phyloP scores from a whole-genome alignment of 2,329 filamentous ascomycete species.

The Pseudocercospora macadamiae region DNA sequence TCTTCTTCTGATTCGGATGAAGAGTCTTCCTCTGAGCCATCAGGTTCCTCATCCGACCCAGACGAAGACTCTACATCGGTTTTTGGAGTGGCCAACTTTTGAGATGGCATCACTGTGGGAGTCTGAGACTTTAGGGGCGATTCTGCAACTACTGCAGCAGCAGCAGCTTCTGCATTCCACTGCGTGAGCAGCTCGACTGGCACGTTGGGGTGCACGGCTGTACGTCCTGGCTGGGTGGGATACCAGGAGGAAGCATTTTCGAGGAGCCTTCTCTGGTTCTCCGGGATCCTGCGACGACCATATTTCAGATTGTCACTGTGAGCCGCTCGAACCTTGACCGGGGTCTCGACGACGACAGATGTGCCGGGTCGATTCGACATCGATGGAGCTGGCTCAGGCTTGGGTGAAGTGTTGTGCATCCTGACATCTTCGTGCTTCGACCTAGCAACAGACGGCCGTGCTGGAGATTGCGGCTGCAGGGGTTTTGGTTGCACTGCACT shows the following conservation, averaged over 20 bases:
- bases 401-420: not conserved
- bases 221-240: constrained; percentile 39
- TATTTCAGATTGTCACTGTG: constrained; percentile 20
- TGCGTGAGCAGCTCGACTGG: constrained; percentile 40
- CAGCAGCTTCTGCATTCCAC: constrained; percentile 27
- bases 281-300: constrained; percentile 40
- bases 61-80: not conserved
- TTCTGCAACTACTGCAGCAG: not conserved
- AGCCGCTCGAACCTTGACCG: not conserved
- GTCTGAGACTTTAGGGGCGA: not conserved
- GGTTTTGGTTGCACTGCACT: not conserved
- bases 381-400: not conserved
- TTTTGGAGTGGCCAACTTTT: not conserved
- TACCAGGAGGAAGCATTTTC: constrained; percentile 47
- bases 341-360: not conserved
- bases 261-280: constrained; percentile 55
- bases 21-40: not conserved
- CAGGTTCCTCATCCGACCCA: not conserved
- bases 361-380: not conserved
- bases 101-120: not conserved
- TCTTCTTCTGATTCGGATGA: not conserved
- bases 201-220: constrained; percentile 44
- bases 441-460: not conserved
- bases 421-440: not conserved
- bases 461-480: not conserved